Evolutionary conservation across 2,329 filamentous ascomycete genomes (phyloP), one percentile per base, ranked within the genome.

Genomic region (Xylogone sp.): DNA sequence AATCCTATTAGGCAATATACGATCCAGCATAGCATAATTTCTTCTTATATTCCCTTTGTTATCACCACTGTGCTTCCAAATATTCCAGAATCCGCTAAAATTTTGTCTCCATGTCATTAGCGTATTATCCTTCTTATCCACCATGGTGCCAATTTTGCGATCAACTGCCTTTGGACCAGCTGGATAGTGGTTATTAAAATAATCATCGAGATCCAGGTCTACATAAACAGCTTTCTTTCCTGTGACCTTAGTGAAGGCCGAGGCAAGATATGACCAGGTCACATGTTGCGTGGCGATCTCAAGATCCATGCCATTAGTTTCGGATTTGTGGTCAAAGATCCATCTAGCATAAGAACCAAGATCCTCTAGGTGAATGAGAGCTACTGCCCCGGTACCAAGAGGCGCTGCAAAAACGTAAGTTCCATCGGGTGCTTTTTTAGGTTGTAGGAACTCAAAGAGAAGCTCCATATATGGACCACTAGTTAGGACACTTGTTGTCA

Each of bases 381-480:
- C 57, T 6, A 50, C 46, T 13, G 21, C 42, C 3, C 57, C 59
- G 12, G 46, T 21, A 1, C 59, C 56, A 12, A 62, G 20, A 7
- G 59, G 59, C 1, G 54, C 58, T 19, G 34, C 39, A 18, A 61
- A 62, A 12, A 56, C 49, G 5, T 53, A 27, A 10, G 10, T 10
- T 27, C 24, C 24, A 10, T 27, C 24, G 24, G 10, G 5, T 5
- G 10, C 10, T 27, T 27, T 10, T 10, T 5, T 5, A 5, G 60
- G 59, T 12, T 48, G 44, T 13, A 62, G 52, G 6, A 60, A 21
- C 48, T 62, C 60, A 4, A 50, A 52, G 10, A 62, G 53, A 55
- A 62, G 62, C 13, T 68, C 64, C 47, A 66, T 57, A 43, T 68
- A 68, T n/a, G 62, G 56, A 8, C 64, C 59, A 16, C 61, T 67